Percentiles rank a stretch among this genome's conserved stretches.
phyloP scores from a whole-genome alignment of 768 basidiomycete genomes.

The Krasilnikovozyma curviuscula region DNA sequence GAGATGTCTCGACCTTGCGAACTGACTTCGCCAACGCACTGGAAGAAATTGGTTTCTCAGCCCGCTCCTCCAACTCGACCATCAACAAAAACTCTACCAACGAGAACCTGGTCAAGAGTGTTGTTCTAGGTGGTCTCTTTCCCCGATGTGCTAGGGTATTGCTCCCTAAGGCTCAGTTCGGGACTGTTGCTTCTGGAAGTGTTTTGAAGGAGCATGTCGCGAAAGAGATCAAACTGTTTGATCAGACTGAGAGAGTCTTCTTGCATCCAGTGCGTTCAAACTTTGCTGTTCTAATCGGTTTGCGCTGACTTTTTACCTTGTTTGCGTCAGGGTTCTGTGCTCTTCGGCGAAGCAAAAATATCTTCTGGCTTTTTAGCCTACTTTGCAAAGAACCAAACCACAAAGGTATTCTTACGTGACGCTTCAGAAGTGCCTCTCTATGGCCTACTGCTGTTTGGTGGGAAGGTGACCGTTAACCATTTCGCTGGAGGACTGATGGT shows the following conservation, averaged over 20 bases:
- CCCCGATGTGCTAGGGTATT: constrained; percentile 60
- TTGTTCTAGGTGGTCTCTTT: constrained; percentile 66
- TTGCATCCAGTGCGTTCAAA: constrained; percentile 12
- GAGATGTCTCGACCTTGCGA: constrained; percentile 57
- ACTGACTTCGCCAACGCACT: constrained; percentile 58
- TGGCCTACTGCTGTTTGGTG: constrained; percentile 65
- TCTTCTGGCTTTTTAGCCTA: constrained; percentile 62
- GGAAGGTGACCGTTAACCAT: constrained; percentile 46
- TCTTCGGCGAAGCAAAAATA: constrained; percentile 56
- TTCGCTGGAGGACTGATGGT: neutral
- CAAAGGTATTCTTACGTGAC: constrained; percentile 67
- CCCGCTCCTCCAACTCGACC: constrained; percentile 25
- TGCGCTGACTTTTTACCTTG: neutral
- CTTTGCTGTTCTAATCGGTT: neutral
- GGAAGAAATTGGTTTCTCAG: constrained; percentile 47
- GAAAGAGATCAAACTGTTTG: constrained; percentile 64
- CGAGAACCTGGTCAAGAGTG: constrained; percentile 52
- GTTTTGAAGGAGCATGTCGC: constrained; percentile 69
- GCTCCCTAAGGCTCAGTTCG: constrained; percentile 59
- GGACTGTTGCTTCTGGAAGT: constrained; percentile 63
- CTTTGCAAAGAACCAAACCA: constrained; percentile 58
- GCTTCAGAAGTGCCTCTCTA: constrained; percentile 87
- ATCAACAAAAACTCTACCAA: constrained; percentile 50
- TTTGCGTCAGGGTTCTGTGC: constrained; percentile 42
- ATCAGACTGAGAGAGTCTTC: constrained; percentile 34